Conservation (phyloP, 768 basidiomycete species). For the Chalciporus chontae region DNA sequence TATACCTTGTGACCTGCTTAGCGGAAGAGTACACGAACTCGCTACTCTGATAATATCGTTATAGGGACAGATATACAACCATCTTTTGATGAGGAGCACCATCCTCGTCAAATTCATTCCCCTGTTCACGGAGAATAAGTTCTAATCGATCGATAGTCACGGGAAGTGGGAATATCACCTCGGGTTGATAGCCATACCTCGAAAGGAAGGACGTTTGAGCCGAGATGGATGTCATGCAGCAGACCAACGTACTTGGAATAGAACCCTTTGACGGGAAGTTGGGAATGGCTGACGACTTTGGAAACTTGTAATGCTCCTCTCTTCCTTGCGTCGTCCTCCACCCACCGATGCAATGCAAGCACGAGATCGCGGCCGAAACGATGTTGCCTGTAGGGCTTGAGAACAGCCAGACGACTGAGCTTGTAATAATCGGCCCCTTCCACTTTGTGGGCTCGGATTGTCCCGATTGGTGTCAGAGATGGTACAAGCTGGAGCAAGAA, state of each 20-base stretch:
- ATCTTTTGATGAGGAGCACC: constrained; percentile 87
- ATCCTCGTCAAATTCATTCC: constrained; percentile 74
- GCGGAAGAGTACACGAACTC: constrained; percentile 20
- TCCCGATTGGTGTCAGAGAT: constrained; percentile 63
- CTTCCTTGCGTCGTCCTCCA: constrained; percentile 36
- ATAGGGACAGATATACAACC: constrained; percentile 53
- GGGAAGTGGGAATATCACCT: constrained; percentile 43
- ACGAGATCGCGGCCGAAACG: constrained; percentile 69
- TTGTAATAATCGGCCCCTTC: constrained; percentile 55
- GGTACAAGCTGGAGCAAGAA: constrained; percentile 67
- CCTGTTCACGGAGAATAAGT: constrained; percentile 40
- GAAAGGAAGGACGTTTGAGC: constrained; percentile 17
- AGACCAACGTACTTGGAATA: constrained; percentile 59
- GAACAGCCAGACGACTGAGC: constrained; percentile 67
- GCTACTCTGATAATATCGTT: constrained; percentile 26
- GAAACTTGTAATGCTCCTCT: constrained; percentile 26
- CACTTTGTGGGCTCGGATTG: constrained; percentile 51
- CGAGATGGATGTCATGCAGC: constrained; percentile 11
- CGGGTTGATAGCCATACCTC: constrained; percentile 66
- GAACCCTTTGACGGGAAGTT: constrained; percentile 64
- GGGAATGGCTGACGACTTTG: constrained; percentile 62
- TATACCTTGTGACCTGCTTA: constrained; percentile 23
- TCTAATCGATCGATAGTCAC: constrained; percentile 19
- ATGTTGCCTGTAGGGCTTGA: constrained; percentile 59
- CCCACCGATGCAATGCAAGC: constrained; percentile 57